phyloP scores from a whole-genome alignment of 2,329 filamentous ascomycete genomes.

The Alternaria incomplexa region DNA sequence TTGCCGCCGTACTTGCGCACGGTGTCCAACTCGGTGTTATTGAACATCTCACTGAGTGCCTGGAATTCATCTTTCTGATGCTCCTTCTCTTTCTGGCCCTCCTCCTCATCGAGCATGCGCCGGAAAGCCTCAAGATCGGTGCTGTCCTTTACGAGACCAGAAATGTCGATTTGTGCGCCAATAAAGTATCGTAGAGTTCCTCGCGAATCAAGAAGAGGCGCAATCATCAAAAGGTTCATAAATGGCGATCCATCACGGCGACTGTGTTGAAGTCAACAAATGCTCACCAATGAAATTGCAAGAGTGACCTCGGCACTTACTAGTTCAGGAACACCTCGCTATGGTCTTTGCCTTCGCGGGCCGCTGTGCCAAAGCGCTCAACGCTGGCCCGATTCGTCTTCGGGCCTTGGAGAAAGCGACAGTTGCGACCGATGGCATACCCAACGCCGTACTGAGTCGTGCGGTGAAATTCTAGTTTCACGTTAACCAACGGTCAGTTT shows the following conservation, averaged over 20 bases:
- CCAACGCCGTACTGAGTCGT: conserved; percentile 77
- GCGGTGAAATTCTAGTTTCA: conserved; percentile 68
- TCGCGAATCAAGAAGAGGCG: conserved; percentile 71
- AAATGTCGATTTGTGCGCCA: conserved; percentile 75
- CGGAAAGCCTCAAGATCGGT: conserved; percentile 69
- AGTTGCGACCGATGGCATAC: conserved; percentile 77
- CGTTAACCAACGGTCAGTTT: conserved; percentile 7
- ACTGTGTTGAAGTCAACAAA: conserved; percentile 38
- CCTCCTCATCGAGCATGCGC: conserved; percentile 52
- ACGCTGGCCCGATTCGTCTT: conserved; percentile 70
- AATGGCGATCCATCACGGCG: conserved; percentile 78
- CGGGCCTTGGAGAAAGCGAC: conserved; percentile 78
- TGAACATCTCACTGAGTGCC: conserved; percentile 73
- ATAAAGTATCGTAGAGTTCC: conserved; percentile 73
- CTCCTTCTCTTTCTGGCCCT: conserved; percentile 33
- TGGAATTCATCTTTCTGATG: conserved; percentile 67
- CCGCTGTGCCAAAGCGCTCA: conserved; percentile 65
- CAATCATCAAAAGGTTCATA: conserved; percentile 78
- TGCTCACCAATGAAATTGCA: conserved; percentile 7
- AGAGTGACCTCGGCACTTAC: conserved; percentile 47
- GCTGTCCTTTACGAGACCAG: conserved; percentile 70
- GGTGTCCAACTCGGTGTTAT: conserved; percentile 68
- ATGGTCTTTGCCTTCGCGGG: conserved; percentile 69
- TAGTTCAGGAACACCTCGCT: conserved; percentile 80
- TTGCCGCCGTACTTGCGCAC: conserved; percentile 68